Evolutionary conservation across 1,284 basidiomycete genomes (phyloP), one percentile per base, ranked within the genome.

Genomic region (Rhizoctonia solani): DNA sequence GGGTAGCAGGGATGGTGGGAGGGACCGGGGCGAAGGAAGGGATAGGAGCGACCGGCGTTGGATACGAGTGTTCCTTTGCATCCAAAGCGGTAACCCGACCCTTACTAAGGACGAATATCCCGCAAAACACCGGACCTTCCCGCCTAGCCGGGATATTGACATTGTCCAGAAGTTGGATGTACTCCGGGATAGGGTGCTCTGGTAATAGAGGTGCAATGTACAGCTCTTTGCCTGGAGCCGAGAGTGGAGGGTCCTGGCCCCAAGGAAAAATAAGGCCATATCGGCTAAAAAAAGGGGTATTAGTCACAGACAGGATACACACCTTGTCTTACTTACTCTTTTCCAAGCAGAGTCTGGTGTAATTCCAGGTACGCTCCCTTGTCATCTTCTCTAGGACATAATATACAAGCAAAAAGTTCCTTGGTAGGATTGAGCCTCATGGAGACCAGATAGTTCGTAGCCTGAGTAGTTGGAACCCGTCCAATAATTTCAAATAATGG

Each of bases 191-290:
- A 0, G 87, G 80, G 55, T 90, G 84, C 27, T 78, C 80, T 14
- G 89, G 82, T 19, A 83, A 80, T 4, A 97, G 77, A 1, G 95
- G 95, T 21, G 96, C 84, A 68, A 96, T 83, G 74, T 98, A 98
- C 34, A 96, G 78, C 75, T 98, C 95, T 70, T 89, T 88, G 30
- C 93, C 91, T 19, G 88, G 89, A 69, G 85, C 83, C 70, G 85
- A 77, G 4, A 92, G 89, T 70, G 88, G 87, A 6, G 86, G 86
- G 32, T 82, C 82, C 61, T 79, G 81, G 3, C 89, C 89, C 87
- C 92, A 94, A 11, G 93, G 93, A 71, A 92, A 92, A 39, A 92
- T 85, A 13, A 95, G 81, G 8, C 89, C 93, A 76, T 95, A 90
- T 23, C 93, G 92, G 68, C 92, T 94, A 75, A 16, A 5, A 25